These are phyloP conservation scores for Byssochlamys sp. DNA, from an alignment of 2,329 filamentous ascomycete genomes.

Conservation along the genomic window DNA sequence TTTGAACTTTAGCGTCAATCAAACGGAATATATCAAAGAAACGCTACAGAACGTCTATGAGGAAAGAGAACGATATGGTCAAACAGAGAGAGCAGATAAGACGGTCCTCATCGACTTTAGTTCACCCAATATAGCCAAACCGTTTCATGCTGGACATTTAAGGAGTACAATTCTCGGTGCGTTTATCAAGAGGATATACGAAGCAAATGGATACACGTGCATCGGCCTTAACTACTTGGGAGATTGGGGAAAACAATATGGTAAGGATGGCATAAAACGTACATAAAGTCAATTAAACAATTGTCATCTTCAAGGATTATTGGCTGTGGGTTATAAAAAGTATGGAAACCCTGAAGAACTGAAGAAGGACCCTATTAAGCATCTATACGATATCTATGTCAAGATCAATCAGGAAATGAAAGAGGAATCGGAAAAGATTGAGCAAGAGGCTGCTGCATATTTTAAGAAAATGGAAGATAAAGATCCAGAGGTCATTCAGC, in stretches of 20 bases:
- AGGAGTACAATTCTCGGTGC: constrained; percentile 68
- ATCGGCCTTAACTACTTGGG: constrained; percentile 71
- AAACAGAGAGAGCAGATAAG: no score
- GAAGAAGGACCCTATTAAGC: constrained; percentile 64
- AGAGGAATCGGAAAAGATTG: no score
- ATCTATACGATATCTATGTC: constrained; percentile 74
- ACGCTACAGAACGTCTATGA: no score
- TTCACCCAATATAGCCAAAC: constrained; percentile 78
- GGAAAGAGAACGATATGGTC: no score
- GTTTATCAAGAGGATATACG: no score
- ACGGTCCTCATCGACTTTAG: constrained; percentile 75
- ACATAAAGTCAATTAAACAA: no score
- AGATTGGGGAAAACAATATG: constrained; percentile 56
- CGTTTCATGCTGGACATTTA: constrained; percentile 65
- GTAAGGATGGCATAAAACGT: no score
- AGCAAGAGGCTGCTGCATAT: no score
- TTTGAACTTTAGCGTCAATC: no score
- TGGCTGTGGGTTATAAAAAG: constrained; percentile 64
- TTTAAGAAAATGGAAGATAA: constrained; percentile 64
- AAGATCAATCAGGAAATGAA: constrained; percentile 59
- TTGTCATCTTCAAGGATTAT: no score
- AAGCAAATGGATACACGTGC: constrained; percentile 57
- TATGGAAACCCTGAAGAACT: constrained; percentile 67
- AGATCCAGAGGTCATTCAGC: constrained; percentile 49
- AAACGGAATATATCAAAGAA: no score